Conservation (phyloP, 192 early-diverging fungal species). For the Linnemannia exigua region DNA sequence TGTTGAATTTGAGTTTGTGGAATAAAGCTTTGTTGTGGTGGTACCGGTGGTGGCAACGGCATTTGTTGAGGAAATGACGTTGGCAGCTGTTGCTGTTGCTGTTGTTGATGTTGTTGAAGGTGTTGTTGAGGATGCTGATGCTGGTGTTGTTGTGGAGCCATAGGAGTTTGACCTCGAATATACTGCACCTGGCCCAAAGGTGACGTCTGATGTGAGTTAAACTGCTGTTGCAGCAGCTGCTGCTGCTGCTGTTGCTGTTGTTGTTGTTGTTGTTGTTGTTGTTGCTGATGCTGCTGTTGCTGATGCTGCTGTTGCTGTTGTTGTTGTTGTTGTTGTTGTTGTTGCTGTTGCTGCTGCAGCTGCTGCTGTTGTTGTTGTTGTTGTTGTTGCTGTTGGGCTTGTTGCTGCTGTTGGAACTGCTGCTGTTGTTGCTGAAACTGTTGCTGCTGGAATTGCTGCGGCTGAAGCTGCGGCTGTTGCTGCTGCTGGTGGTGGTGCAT, state of each 20-base stretch:
- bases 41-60: background rate
- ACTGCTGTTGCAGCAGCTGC: conserved; percentile 17
- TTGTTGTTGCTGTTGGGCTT: conserved; percentile 11
- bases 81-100: background rate
- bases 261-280: background rate
- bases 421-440: conserved; percentile 19
- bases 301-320: conserved; percentile 23
- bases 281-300: conserved; percentile 12
- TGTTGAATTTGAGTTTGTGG: conserved; percentile 4
- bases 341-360: conserved; percentile 13
- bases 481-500: conserved; percentile 6
- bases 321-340: conserved; percentile 5
- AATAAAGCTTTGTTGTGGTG: conserved; percentile 7
- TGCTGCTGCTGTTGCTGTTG: conserved; percentile 28
- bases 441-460: conserved; percentile 2
- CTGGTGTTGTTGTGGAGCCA: conserved; percentile 5
- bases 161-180: background rate
- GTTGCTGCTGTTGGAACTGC: conserved; percentile 3
- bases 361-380: conserved; percentile 6
- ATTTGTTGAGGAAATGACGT: background rate
- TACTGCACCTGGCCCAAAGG: conserved; percentile 8
- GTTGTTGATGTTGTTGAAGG: background rate
- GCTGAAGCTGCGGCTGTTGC: conserved; percentile 1
- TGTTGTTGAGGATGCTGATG: background rate
- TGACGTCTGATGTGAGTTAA: background rate